Conservation (phyloP, 2,329 filamentous ascomycete species). For the Acephala macrosclerotiorum region DNA sequence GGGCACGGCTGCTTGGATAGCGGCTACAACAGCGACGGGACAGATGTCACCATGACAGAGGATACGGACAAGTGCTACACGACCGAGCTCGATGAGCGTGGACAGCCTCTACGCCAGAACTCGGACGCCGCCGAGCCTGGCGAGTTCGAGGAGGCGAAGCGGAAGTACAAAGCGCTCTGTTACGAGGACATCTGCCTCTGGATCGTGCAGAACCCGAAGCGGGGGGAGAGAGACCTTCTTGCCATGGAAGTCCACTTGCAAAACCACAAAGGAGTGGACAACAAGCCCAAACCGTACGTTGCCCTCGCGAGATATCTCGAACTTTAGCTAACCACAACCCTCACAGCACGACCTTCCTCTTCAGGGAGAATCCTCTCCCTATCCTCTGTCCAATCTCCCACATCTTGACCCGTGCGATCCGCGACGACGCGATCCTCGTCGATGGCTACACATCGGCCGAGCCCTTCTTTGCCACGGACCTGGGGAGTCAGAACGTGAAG, state of each 20-base stretch:
- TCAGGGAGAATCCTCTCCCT: slow-evolving; percentile 31
- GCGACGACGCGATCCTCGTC: slow-evolving; percentile 31
- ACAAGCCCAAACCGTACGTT: slow-evolving; percentile 38
- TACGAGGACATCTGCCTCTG: too few relatives aligned
- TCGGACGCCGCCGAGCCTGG: too few relatives aligned
- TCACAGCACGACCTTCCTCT: slow-evolving; percentile 36
- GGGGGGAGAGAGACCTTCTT: slow-evolving; percentile 29
- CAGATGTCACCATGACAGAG: too few relatives aligned
- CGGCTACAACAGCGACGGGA: too few relatives aligned
- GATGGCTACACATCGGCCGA: slow-evolving; percentile 32
- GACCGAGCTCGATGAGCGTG: too few relatives aligned
- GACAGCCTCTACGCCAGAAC: too few relatives aligned
- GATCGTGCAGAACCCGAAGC: too few relatives aligned
- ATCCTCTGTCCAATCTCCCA: slow-evolving; percentile 36
- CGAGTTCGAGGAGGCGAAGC: too few relatives aligned
- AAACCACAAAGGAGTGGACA: slow-evolving; percentile 37
- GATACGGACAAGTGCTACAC: too few relatives aligned
- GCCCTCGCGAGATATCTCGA: slow-evolving; percentile 6
- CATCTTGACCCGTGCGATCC: slow-evolving; percentile 30
- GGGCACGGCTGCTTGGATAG: too few relatives aligned
- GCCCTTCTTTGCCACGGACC: slow-evolving; percentile 34
- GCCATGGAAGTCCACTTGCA: slow-evolving; percentile 34
- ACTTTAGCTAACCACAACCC: slow-evolving; percentile 30
- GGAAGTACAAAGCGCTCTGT: too few relatives aligned
- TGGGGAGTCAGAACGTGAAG: slow-evolving; percentile 24